These are phyloP conservation scores for Colletotrichum sp. DNA, from an alignment of 2,329 filamentous ascomycete species.

Conservation along the genomic window DNA sequence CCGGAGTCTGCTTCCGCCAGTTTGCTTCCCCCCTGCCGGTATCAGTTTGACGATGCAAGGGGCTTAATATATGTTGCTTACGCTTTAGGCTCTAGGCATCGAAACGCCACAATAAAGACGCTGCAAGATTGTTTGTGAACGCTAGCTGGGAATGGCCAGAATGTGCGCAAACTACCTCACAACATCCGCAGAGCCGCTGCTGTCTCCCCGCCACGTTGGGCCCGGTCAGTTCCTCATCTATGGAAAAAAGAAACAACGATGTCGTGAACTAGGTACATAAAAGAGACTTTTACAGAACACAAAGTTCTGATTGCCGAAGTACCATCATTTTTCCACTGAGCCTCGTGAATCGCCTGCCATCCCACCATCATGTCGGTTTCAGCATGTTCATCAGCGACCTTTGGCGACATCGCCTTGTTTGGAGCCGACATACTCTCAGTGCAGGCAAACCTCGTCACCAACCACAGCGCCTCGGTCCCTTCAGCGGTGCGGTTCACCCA, in stretches of 20 bases:
- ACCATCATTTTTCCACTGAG: no score
- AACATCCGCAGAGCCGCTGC: not conserved
- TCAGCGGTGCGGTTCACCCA: not conserved
- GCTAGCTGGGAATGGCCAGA: not conserved
- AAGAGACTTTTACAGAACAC: rapidly evolving
- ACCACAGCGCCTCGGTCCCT: not conserved
- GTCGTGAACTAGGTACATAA: not conserved
- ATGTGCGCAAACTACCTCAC: not conserved
- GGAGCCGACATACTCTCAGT: not conserved
- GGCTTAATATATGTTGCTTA: not conserved
- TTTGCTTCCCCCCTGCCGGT: not conserved
- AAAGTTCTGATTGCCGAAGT: not conserved
- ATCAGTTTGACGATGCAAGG: not conserved
- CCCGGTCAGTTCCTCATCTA: no score
- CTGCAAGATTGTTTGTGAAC: not conserved
- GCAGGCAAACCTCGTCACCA: not conserved
- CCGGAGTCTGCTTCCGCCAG: not conserved
- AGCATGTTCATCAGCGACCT: not conserved
- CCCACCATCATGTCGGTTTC: not conserved
- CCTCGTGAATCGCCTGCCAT: not conserved
- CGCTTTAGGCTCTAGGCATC: not conserved
- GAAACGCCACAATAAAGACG: not conserved
- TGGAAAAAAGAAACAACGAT: not conserved
- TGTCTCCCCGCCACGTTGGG: no score
- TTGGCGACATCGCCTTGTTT: not conserved